phyloP scores from a whole-genome alignment of 1,284 basidiomycete species.

The Ustilago xerochloae region DNA sequence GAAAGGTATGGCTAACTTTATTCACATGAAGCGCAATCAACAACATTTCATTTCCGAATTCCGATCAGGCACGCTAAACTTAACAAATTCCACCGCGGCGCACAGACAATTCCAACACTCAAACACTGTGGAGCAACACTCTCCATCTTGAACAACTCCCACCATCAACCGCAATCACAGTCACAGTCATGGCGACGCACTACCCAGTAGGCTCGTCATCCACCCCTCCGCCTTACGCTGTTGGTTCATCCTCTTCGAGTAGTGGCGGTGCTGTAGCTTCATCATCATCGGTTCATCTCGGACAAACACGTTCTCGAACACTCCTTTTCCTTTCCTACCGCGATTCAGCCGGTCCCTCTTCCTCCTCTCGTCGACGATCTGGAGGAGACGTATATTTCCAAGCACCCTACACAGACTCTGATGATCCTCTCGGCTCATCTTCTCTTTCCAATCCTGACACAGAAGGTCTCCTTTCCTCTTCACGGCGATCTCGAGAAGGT shows the following conservation, averaged over 20 bases:
- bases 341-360: slow-evolving; percentile 74
- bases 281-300: slow-evolving; percentile 6
- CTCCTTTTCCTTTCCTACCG: slow-evolving; percentile 94
- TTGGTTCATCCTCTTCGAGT: background rate
- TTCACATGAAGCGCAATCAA: background rate
- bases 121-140: background rate
- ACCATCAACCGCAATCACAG: background rate
- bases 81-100: background rate
- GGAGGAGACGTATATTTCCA: slow-evolving; percentile 12
- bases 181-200: slow-evolving; percentile 3
- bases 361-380: slow-evolving; percentile 7
- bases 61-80: background rate
- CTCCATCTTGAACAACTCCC: background rate
- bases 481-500: slow-evolving; percentile 17
- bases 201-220: slow-evolving; percentile 28
- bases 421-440: slow-evolving; percentile 36
- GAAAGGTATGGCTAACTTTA: background rate
- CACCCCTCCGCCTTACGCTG: slow-evolving; percentile 26
- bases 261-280: too few relatives aligned
- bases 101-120: slow-evolving; percentile 7
- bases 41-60: background rate
- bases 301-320: slow-evolving; percentile 83
- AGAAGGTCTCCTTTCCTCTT: slow-evolving; percentile 13
- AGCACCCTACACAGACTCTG: slow-evolving; percentile 58
- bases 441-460: slow-evolving; percentile 7